phyloP scores from a whole-genome alignment of 257 asterid genomes.

The Rhazya stricta region DNA sequence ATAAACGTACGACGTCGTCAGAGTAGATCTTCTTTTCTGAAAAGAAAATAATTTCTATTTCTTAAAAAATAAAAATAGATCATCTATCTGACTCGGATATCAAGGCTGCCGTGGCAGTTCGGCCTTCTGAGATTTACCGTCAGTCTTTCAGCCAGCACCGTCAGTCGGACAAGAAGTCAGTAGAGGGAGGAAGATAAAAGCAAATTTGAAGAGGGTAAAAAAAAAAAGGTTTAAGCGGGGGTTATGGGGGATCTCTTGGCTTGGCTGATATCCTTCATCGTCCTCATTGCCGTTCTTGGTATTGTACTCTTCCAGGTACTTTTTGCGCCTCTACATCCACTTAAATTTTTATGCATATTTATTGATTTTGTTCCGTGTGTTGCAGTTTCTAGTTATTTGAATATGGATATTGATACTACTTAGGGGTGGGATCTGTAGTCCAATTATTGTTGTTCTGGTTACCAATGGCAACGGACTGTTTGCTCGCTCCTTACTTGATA shows the following conservation, averaged over 20 bases:
- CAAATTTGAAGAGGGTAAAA: too few species aligned
- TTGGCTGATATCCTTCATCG: constrained; percentile 69
- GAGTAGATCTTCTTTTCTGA: too few species aligned
- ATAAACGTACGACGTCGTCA: neutral
- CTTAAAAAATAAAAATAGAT: too few species aligned
- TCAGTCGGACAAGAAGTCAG: too few species aligned
- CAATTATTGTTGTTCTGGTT: neutral
- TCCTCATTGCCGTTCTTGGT: constrained; percentile 52
- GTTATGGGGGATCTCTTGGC: constrained; percentile 62
- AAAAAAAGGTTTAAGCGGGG: neutral
- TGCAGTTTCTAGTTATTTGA: neutral
- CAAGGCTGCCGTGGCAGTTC: neutral
- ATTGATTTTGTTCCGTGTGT: constrained; percentile 5
- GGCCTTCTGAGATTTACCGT: neutral
- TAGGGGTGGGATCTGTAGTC: neutral
- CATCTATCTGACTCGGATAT: too few species aligned
- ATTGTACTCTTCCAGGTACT: constrained; percentile 65
- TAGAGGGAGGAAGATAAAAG: neutral
- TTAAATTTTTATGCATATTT: neutral
- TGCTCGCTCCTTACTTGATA: neutral
- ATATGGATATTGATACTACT: neutral
- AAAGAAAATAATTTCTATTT: too few species aligned
- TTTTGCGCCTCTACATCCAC: neutral
- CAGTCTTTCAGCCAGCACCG: too few species aligned
- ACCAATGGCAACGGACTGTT: neutral